Percentiles rank a stretch among this genome's conserved stretches.
Conservation (phyloP, 1,284 basidiomycete genomes). For the Ganoderma leucocontextum region DNA sequence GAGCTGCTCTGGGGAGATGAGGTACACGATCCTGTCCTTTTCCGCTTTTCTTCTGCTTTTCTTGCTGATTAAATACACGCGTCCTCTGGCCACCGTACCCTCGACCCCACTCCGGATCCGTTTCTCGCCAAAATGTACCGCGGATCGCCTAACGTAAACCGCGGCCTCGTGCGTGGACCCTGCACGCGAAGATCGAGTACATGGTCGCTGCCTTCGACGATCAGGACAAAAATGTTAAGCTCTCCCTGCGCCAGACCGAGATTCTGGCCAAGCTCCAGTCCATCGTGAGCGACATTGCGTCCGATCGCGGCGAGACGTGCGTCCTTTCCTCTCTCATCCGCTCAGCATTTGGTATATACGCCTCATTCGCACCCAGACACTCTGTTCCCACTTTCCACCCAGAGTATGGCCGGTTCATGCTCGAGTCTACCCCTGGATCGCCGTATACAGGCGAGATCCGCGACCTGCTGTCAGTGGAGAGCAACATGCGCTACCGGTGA, state of each 20-base stretch:
- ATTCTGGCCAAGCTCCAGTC: constrained; percentile 85
- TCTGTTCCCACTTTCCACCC: constrained; percentile 95
- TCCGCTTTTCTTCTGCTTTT: constrained; percentile 7
- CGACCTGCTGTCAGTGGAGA: constrained; percentile 90
- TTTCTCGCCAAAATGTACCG: constrained; percentile 1
- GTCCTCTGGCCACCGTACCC: constrained; percentile 7
- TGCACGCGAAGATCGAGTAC: constrained; percentile 84
- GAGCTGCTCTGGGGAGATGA: constrained; percentile 99
- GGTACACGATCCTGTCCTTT: constrained; percentile 53
- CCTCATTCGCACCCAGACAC: constrained; percentile 53
- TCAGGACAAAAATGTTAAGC: constrained; percentile 79
- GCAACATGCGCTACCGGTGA: constrained; percentile 76
- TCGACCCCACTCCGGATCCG: constrained; percentile 4
- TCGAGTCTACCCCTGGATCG: constrained; percentile 95
- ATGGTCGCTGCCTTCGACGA: constrained; percentile 93
- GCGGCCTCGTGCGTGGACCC: constrained; percentile 7
- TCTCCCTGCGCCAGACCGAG: constrained; percentile 94
- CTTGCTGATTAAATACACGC: constrained; percentile 25
- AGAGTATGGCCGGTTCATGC: constrained; percentile 98
- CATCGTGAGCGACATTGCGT: constrained; percentile 73
- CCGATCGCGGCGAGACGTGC: constrained; percentile 67
- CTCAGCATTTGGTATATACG: constrained; percentile 18
- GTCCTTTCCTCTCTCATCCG: constrained; percentile 35
- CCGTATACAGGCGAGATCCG: constrained; percentile 91
- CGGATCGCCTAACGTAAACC: background rate